Base-by-base conservation (phyloP, 139 green algal species). In the Chlamydomonas incerta region DNA sequence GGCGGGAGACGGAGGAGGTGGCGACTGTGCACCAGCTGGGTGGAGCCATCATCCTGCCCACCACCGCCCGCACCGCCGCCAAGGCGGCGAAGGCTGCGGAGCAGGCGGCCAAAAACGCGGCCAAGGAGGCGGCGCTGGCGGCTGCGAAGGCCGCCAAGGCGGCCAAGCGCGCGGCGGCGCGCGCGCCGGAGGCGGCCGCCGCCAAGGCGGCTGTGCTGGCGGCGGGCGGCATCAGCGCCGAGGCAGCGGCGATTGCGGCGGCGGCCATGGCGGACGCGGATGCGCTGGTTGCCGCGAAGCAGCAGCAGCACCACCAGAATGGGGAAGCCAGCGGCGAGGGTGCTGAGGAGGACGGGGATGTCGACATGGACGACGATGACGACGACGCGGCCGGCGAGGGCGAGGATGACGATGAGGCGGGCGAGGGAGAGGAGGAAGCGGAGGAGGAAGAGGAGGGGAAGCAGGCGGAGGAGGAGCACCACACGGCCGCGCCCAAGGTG, bases 191-290 rank as follows among this genome's bases (percentile, higher is more conserved):
- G 41, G 41, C 41, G 41, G 41, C 41, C 41, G 41, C 41, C 41
- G 5, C 41, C 41, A 50, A 50, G 41, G 41, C 41, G 41, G 41
- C 41, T 50, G 41, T 8, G 8, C 41, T 50, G 41, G 41, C 41
- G 8, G 57, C 23, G 50, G 46, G 46, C 4, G 67, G 34, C 35
- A 20, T 83, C 29, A 83, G 62, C 20, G 62, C 62, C 18, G 28
- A 60, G 29, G 75, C 75, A 4, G 75, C 75, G 13, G 62, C 62
- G 15, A 83, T 83, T 28, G 75, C 62, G 21, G 75, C 75, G 2
- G 75, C 75, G 24, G 75, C 75, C 11, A 62, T 62, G 5, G 75
- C 60, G 29, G 75, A 83, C 26, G 75, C 75, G 20, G 75, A 83
- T 2, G 75, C 75, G 24, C 33, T 72, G 34, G 60, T 72, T 6